Evolutionary conservation across 345 rosid species (phyloP), one percentile per base, ranked within the genome.

Genomic region (Zanthoxylum bungeanum): DNA sequence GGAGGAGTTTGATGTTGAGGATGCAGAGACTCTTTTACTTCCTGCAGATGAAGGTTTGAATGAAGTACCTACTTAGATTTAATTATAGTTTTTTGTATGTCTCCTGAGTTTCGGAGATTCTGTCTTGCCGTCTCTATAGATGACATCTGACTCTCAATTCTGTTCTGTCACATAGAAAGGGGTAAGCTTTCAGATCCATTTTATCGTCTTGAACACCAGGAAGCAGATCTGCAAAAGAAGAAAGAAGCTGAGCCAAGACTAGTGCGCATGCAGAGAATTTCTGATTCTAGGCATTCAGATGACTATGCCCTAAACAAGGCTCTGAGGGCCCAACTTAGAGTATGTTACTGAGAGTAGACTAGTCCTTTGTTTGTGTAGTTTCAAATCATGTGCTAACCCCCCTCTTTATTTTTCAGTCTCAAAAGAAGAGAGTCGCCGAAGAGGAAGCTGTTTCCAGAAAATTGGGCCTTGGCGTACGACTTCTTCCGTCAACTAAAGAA

Each of bases 121-220:
- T 34, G 7, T 50, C 39, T 61, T 49, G 50, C n/a, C 1, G 9
- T 12, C 7, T 58, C 7, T n/a, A n/a, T n/a, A 27, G 52, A 9
- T 50, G 53, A 19, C 56, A 44, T 58, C 19, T 68, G 65, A 73
- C 47, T 2, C 73, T 72, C 22, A 33, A n/a, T n/a, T 60, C 9
- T 28, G 4, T 66, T 51, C 52, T 80, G 64, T 65, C 81, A 34
- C 60, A 37, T 86, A 95, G 98, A 86, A 73, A 93, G 77, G 80
- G 97, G 94, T 30, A 96, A 93, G 81, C 98, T 96, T 34, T 83
- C 95, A 25, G 98, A 93, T 87, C 97, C 97, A 49, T 93, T 93
- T 84, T 93, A 92, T 77, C 93, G 90, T 30, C 85, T 96, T 76
- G 98, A 96, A 74, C 97, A 96, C 76, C 92, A 96, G 73, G 99